phyloP scores from a whole-genome alignment of 306 rosid species.

The Nissolia schottii region DNA sequence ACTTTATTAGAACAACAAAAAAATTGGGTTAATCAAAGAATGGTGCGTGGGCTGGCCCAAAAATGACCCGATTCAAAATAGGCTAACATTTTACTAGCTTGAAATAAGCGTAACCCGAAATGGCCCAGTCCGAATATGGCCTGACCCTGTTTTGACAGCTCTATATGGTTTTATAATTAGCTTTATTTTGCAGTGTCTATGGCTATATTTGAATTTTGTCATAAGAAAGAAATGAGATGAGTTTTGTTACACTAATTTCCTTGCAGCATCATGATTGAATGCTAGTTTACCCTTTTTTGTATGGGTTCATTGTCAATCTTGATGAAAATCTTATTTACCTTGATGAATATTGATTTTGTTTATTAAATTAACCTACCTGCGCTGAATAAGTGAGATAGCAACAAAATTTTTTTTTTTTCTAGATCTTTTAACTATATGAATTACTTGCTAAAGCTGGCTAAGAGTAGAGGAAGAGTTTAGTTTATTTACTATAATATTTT shows the following conservation, averaged over 20 bases:
- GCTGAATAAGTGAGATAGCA: background rate
- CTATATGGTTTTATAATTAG: background rate
- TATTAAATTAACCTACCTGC: background rate
- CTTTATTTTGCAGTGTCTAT: background rate
- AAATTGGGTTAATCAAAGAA: too few species aligned
- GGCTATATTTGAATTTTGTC: background rate
- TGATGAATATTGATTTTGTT: background rate
- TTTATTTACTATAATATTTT: conserved; percentile 10
- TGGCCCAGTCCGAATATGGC: too few species aligned
- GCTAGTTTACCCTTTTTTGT: background rate
- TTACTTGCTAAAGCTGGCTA: conserved; percentile 11
- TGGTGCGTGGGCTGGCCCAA: too few species aligned
- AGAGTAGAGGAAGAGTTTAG: background rate
- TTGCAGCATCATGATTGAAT: conserved; percentile 5
- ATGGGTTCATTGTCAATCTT: background rate
- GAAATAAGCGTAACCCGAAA: too few species aligned
- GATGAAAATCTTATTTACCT: background rate
- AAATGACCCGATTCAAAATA: too few species aligned
- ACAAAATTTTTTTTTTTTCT: background rate
- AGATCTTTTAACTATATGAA: background rate
- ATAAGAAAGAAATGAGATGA: background rate
- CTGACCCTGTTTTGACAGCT: too few species aligned
- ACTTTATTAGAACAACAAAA: too few species aligned
- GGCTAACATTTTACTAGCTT: too few species aligned
- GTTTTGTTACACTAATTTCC: background rate